Conservation (phyloP, 169 alveolate species). For the Plasmodium malariae region DNA sequence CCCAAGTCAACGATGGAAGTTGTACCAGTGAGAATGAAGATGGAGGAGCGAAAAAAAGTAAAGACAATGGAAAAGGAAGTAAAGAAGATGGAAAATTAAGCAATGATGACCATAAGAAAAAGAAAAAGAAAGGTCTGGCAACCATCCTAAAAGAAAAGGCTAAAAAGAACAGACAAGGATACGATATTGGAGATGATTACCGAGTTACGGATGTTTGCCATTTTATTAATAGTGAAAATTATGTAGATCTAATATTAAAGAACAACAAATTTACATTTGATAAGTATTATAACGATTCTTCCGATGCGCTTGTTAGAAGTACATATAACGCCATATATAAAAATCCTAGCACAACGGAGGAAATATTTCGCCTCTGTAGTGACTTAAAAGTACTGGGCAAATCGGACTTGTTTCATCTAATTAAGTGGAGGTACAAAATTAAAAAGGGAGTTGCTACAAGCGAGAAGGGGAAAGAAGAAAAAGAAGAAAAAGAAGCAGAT, state of each 20-base stretch:
- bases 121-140: constrained; percentile 79
- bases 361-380: constrained; percentile 84
- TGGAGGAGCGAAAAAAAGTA: constrained; percentile 80
- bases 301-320: constrained; percentile 65
- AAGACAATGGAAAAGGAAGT: constrained; percentile 30
- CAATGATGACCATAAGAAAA: too few species aligned
- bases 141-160: constrained; percentile 85
- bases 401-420: constrained; percentile 86
- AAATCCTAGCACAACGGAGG: constrained; percentile 87
- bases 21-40: constrained; percentile 79
- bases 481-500: constrained; percentile 24
- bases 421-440: constrained; percentile 91
- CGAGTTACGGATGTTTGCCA: constrained; percentile 83
- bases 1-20: neutral
- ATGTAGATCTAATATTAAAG: constrained; percentile 85
- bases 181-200: constrained; percentile 89
- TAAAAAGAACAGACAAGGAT: constrained; percentile 90
- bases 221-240: constrained; percentile 83
- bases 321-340: constrained; percentile 59
- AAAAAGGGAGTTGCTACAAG: constrained; percentile 26
- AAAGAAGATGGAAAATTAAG: too few species aligned
- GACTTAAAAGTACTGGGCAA: constrained; percentile 91
- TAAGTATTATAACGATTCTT: constrained; percentile 38
- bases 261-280: constrained; percentile 80
- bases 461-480: constrained; percentile 26